A percentile compares a stretch with the other conserved stretches of the same genome.
Conservation (phyloP, 768 basidiomycete species). For the Mrakia frigida region DNA sequence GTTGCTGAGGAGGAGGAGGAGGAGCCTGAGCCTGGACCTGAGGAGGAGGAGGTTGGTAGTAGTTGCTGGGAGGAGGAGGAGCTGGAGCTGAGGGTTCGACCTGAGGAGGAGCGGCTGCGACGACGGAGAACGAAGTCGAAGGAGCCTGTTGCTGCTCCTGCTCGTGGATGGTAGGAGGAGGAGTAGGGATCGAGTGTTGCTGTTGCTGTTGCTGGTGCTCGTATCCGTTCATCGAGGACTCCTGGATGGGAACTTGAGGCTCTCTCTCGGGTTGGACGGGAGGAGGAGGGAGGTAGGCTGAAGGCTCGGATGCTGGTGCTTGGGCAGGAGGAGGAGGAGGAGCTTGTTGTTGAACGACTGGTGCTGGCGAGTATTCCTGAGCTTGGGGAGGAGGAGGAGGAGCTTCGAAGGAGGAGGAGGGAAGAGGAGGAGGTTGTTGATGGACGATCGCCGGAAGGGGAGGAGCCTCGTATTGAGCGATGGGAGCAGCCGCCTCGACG, state of each 20-base stretch:
- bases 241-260: background rate
- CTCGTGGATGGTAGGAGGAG: conserved; percentile 9
- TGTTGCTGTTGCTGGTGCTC: background rate
- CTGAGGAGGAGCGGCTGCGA: background rate
- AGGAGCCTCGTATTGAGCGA: background rate
- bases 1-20: background rate
- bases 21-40: background rate
- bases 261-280: conserved; percentile 4
- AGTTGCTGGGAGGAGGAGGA: conserved; percentile 1
- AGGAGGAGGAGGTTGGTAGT: background rate
- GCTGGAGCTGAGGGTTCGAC: background rate
- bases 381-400: background rate
- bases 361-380: background rate
- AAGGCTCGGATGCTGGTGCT: background rate
- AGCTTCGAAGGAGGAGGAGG: background rate
- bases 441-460: background rate
- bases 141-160: conserved; percentile 6
- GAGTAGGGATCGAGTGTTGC: conserved; percentile 5
- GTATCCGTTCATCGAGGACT: background rate
- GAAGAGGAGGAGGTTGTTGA: background rate
- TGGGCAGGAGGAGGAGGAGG: background rate
- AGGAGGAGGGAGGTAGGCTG: background rate
- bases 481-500: background rate
- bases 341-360: background rate
- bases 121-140: background rate